Conservation (phyloP, 1,284 basidiomycete genomes). For the Tremellales sp. region DNA sequence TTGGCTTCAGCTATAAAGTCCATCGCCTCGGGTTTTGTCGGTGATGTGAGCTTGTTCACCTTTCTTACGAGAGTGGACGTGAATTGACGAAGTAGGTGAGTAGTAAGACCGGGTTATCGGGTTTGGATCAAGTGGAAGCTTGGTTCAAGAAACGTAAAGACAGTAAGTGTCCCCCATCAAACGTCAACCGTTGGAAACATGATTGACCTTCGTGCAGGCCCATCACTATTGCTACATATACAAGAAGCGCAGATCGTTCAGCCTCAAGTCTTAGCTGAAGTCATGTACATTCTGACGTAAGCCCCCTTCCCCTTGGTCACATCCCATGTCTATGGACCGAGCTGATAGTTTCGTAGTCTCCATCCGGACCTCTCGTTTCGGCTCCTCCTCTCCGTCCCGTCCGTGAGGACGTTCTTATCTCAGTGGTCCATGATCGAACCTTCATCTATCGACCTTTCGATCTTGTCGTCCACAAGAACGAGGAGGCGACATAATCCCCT, state of each 20-base stretch:
- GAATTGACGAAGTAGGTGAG: constrained; percentile 11
- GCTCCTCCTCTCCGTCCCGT: constrained; percentile 37
- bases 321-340: neutral
- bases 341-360: constrained; percentile 13
- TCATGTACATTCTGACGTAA: constrained; percentile 37
- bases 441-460: constrained; percentile 29
- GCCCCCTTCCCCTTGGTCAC: constrained; percentile 1
- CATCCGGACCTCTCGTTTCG: constrained; percentile 26
- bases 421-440: constrained; percentile 31
- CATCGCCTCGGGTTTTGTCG: constrained; percentile 28
- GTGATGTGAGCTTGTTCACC: constrained; percentile 24
- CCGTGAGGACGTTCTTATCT: constrained; percentile 25
- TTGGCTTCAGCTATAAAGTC: constrained; percentile 19
- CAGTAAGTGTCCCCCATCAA: constrained; percentile 9
- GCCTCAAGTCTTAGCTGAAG: constrained; percentile 23
- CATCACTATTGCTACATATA: constrained; percentile 29
- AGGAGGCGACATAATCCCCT: constrained; percentile 16
- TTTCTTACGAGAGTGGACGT: neutral
- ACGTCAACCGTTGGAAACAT: neutral
- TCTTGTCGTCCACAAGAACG: constrained; percentile 18
- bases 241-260: constrained; percentile 35
- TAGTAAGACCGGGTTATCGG: constrained; percentile 25
- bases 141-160: constrained; percentile 25
- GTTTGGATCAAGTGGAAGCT: constrained; percentile 34
- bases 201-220: constrained; percentile 9